A percentile compares a stretch with the other conserved stretches of the same genome.
Conservation (phyloP, 164 flowering plant species). For the Vitis rupestris region DNA sequence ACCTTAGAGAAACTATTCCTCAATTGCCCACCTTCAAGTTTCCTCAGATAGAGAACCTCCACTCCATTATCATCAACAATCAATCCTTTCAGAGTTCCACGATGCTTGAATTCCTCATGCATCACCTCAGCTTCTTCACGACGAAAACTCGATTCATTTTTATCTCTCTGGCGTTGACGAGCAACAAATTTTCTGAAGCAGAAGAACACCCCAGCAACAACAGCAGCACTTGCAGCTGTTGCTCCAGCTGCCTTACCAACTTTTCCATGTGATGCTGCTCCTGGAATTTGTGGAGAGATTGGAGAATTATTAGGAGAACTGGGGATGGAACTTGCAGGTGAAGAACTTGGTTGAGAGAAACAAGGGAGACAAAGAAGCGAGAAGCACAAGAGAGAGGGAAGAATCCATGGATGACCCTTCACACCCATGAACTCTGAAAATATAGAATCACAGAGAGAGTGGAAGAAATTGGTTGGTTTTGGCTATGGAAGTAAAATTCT, state of each 20-base stretch:
- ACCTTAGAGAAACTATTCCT: constrained; percentile 26
- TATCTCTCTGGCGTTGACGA: constrained; percentile 3
- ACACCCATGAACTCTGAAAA: constrained; percentile 21
- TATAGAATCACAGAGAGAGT: constrained; percentile 4
- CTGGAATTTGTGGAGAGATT: background rate
- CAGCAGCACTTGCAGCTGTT: constrained; percentile 57
- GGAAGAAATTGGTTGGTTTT: constrained; percentile 4
- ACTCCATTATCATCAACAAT: constrained; percentile 68
- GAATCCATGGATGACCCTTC: constrained; percentile 12
- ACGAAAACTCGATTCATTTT: constrained; percentile 1
- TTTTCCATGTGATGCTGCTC: constrained; percentile 7
- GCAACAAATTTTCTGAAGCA: constrained; percentile 24
- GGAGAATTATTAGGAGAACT: background rate
- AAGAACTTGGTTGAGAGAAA: constrained; percentile 25
- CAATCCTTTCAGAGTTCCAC: constrained; percentile 47
- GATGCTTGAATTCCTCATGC: constrained; percentile 19
- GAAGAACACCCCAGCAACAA: constrained; percentile 47
- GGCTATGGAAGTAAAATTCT: background rate
- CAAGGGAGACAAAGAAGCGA: constrained; percentile 18
- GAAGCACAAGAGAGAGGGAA: constrained; percentile 12
- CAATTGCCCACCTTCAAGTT: constrained; percentile 31
- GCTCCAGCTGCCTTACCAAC: constrained; percentile 44
- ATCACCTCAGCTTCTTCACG: constrained; percentile 16
- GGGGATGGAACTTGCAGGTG: constrained; percentile 1
- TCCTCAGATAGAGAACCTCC: constrained; percentile 71